phyloP scores from a whole-genome alignment of 164 flowering plant species.

The Saururus chinensis region DNA sequence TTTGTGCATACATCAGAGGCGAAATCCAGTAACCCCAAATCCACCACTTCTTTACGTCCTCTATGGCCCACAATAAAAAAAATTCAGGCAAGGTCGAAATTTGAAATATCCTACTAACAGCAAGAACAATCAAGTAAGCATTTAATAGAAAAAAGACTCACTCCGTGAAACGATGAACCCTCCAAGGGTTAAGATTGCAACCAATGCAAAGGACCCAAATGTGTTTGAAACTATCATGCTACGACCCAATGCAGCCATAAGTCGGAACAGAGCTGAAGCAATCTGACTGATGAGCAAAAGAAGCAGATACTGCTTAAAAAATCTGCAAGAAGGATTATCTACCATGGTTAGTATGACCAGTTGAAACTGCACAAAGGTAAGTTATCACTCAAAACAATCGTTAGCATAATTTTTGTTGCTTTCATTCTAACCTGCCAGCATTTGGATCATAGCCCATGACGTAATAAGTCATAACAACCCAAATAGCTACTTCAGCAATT shows the following conservation, averaged over 20 bases:
- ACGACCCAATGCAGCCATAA: slow-evolving; percentile 6
- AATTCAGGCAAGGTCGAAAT: neutral
- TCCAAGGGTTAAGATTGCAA: slow-evolving; percentile 10
- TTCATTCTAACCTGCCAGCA: slow-evolving; percentile 10
- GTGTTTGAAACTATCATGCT: slow-evolving; percentile 14
- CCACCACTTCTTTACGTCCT: slow-evolving; percentile 14
- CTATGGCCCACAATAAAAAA: neutral
- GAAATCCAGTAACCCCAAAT: slow-evolving; percentile 14
- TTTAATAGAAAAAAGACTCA: neutral
- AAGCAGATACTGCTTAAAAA: slow-evolving; percentile 10
- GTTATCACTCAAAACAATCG: neutral
- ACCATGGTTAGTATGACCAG: neutral
- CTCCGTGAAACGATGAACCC: slow-evolving; percentile 13
- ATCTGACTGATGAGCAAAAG: slow-evolving; percentile 3
- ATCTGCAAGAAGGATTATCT: slow-evolving; percentile 5
- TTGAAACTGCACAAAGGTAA: neutral
- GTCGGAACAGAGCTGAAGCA: slow-evolving; percentile 8
- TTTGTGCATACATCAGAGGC: slow-evolving; percentile 15
- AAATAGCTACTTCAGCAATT: slow-evolving; percentile 6
- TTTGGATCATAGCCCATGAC: slow-evolving; percentile 15
- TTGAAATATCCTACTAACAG: neutral
- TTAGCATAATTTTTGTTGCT: neutral
- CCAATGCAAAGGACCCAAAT: slow-evolving; percentile 11
- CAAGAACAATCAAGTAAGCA: neutral
- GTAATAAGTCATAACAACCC: slow-evolving; percentile 10